These are phyloP conservation scores for Gremmenia infestans DNA, from an alignment of 2,329 filamentous ascomycete species.

Conservation along the genomic window DNA sequence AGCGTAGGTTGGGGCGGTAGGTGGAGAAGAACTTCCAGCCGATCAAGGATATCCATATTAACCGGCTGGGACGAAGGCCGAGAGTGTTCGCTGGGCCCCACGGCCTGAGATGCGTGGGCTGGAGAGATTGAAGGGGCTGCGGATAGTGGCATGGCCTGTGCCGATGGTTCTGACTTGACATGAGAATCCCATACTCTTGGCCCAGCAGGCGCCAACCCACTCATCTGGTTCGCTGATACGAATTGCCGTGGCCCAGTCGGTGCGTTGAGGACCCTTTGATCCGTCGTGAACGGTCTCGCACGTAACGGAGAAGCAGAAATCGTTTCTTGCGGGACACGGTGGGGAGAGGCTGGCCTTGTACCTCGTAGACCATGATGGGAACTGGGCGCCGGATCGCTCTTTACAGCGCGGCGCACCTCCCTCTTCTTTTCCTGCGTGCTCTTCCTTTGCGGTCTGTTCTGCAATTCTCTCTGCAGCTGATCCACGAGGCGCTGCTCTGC, in stretches of 20 bases:
- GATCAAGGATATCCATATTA: neutral
- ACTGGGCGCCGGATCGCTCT: neutral
- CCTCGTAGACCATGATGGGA: neutral
- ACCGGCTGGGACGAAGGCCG: neutral
- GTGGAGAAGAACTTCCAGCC: neutral
- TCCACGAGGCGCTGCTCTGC: neutral
- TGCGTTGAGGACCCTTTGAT: neutral
- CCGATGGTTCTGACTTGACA: no score
- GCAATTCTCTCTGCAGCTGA: neutral
- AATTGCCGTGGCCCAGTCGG: neutral
- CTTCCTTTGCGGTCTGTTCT: neutral
- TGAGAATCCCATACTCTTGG: no score
- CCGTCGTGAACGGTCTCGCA: neutral
- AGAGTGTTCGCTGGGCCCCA: neutral
- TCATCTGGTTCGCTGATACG: no score
- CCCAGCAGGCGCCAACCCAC: no score
- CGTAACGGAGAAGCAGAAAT: no score
- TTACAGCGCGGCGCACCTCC: neutral
- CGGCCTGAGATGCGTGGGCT: no score
- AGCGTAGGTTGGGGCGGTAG: neutral
- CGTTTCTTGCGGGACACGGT: no score
- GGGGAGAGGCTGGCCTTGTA: no score
- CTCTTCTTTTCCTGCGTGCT: neutral
- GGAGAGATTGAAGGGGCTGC: no score
- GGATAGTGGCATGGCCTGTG: no score